phyloP scores from a whole-genome alignment of 2,329 filamentous ascomycete genomes.

The Fonsecaea erecta region DNA sequence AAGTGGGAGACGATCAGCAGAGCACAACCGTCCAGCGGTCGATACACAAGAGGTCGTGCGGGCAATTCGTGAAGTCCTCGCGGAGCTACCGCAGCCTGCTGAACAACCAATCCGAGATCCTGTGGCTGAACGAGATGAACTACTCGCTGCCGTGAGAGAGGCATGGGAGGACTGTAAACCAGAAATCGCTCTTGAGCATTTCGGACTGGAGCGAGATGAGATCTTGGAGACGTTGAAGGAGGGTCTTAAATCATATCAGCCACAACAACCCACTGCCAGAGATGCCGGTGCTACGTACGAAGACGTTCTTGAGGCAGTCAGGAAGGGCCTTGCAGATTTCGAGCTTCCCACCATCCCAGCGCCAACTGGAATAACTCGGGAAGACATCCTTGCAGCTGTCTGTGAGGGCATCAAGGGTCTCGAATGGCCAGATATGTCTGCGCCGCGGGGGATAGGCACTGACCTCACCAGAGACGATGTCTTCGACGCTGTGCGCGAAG shows the following conservation, averaged over 20 bases:
- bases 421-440: slow-evolving; percentile 63
- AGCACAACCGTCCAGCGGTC: slow-evolving; percentile 66
- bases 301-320: slow-evolving; percentile 81
- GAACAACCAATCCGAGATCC: slow-evolving; percentile 57
- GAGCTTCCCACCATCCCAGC: slow-evolving; percentile 70
- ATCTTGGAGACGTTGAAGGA: slow-evolving; percentile 84
- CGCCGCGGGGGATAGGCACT: slow-evolving; percentile 44
- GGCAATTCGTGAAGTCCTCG: slow-evolving; percentile 75
- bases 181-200: slow-evolving; percentile 86
- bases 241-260: slow-evolving; percentile 75
- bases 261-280: slow-evolving; percentile 44
- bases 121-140: slow-evolving; percentile 75
- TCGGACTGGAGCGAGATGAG: slow-evolving; percentile 87
- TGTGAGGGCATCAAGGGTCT: slow-evolving; percentile 86
- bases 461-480: slow-evolving; percentile 60
- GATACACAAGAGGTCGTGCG: slow-evolving; percentile 87
- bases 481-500: slow-evolving; percentile 64
- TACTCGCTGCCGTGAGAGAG: slow-evolving; percentile 83
- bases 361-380: slow-evolving; percentile 68
- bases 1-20: slow-evolving; percentile 68
- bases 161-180: slow-evolving; percentile 95
- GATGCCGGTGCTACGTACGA: slow-evolving; percentile 72
- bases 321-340: slow-evolving; percentile 84
- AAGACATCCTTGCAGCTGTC: slow-evolving; percentile 83
- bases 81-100: slow-evolving; percentile 63